Base-by-base conservation (phyloP, 2,329 filamentous ascomycete genomes). In the Ceratocystis ficicola region DNA sequence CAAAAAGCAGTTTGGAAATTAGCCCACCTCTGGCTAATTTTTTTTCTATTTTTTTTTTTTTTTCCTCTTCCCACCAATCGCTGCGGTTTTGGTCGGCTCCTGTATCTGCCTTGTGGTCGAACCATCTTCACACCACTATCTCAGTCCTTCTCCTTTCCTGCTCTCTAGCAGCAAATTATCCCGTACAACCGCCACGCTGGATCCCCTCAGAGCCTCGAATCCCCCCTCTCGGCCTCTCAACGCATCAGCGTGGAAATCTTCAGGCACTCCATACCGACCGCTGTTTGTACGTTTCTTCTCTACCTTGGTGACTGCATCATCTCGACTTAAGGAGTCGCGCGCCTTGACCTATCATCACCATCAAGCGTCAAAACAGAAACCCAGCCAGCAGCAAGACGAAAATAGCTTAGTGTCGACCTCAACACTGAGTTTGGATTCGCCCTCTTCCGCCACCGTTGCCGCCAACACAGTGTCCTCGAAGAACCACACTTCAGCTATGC, bases 241-340 rank as follows among this genome's bases (percentile, higher is more conserved):
- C 22, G 30, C 65, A 60, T 36, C 52, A 64, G 62, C 55, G 65
- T 64, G 65, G 63, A 67, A 67, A 64, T 46, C 65, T 64, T 64
- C 65, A 55, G 55, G 62, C 59, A 57, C 63, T 44, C 63, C 65
- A 46, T 61, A 64, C 44, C 62, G 44, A 57, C 65, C 65, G 46
- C 32, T 67, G 62, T 48, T 67, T 61, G 65, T 67, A 62, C 65
- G 65, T 62, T 64, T 67, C 55, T 64, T 67, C 48, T 41, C 65
- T 44, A 61, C 55, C 3, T 60, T 67, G 50, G 65, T 67, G 41
- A 64, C 55, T 46, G 62, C 65, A 36, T 67, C 65, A 44, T 67
- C 65, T 44, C 52, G 62, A 28, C 28, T 67, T 5, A 59, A 64
- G 41, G 65, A 67, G 44, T 67, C 65, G 62, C 65, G 65, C 55